These are phyloP conservation scores for Populus hybrid DNA, from an alignment of 441 rosid genomes.

Conservation along the genomic window DNA sequence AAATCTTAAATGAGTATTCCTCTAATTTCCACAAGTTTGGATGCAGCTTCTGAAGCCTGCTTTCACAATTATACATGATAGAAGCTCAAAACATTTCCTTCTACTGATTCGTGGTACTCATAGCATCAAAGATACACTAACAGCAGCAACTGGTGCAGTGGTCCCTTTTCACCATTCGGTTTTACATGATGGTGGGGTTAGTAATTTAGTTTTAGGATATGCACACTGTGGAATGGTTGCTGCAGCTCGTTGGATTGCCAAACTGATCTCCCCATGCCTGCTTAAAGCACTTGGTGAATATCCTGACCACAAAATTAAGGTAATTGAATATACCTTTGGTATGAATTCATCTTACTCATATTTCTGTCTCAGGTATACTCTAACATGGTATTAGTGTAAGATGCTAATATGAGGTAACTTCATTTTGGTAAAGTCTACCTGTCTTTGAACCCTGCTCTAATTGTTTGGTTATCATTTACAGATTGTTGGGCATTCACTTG, in stretches of 20 bases:
- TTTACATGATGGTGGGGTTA: constrained; percentile 87
- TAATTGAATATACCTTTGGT: constrained; percentile 25
- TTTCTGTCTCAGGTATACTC: not conserved
- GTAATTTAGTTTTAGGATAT: constrained; percentile 92
- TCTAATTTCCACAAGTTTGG: constrained; percentile 14
- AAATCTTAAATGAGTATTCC: constrained; percentile 10
- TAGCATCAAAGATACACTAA: constrained; percentile 92
- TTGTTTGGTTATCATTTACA: constrained; percentile 60
- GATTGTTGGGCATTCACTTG: constrained; percentile 49
- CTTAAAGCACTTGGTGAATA: constrained; percentile 62
- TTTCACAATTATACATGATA: constrained; percentile 78
- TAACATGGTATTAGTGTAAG: too few relatives aligned
- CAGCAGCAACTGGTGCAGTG: constrained; percentile 96
- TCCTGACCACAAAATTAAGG: constrained; percentile 81
- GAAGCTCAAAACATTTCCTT: constrained; percentile 57
- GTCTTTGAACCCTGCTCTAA: constrained; percentile 13
- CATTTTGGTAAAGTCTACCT: not conserved
- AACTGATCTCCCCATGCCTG: constrained; percentile 77
- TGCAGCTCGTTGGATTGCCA: constrained; percentile 98
- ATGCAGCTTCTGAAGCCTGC: constrained; percentile 95
- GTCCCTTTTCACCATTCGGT: constrained; percentile 98
- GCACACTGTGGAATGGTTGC: constrained; percentile 99
- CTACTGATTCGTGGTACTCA: constrained; percentile 94
- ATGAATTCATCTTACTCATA: not conserved
- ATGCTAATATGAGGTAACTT: too few relatives aligned